Evolutionary conservation across 192 early-diverging fungal genomes (phyloP).

Genomic region (Linnemannia exigua): DNA sequence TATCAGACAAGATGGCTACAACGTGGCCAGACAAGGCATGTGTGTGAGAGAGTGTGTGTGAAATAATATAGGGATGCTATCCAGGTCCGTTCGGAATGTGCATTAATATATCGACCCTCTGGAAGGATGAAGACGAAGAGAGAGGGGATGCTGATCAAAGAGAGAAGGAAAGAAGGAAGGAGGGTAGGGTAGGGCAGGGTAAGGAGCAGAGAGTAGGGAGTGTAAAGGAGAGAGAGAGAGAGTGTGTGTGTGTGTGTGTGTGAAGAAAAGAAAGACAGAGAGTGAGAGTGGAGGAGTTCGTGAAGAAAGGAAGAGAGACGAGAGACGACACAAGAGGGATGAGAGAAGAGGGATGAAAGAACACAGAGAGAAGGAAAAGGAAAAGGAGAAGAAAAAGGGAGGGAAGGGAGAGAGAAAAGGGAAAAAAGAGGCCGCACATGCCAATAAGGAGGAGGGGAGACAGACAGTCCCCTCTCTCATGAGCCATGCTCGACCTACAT

Average conservation of each 20-base stretch:
- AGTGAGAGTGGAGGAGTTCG: not conserved
- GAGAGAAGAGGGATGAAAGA: not conserved
- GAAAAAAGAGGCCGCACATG: not conserved
- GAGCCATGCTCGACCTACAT: not conserved
- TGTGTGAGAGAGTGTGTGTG: too few relatives aligned
- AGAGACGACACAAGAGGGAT: not conserved
- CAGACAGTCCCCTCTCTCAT: not conserved
- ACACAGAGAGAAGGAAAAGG: not conserved
- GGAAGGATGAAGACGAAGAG: not conserved
- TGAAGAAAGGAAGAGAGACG: slow-evolving; percentile 6
- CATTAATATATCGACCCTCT: slow-evolving; percentile 5
- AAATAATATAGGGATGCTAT: not conserved
- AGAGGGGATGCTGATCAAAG: not conserved
- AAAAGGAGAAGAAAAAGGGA: not conserved
- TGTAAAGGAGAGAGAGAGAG: not conserved
- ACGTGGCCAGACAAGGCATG: not conserved
- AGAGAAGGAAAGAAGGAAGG: not conserved
- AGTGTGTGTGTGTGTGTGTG: not conserved
- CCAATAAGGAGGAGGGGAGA: not conserved
- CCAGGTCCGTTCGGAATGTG: slow-evolving; percentile 16
- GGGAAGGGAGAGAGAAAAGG: not conserved
- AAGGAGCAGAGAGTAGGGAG: not conserved
- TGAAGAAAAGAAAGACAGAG: not conserved
- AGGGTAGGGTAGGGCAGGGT: not conserved
- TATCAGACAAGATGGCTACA: not conserved